These are phyloP conservation scores for Ophiorrhiza pumila DNA, from an alignment of 257 asterid genomes.

Conservation along the genomic window DNA sequence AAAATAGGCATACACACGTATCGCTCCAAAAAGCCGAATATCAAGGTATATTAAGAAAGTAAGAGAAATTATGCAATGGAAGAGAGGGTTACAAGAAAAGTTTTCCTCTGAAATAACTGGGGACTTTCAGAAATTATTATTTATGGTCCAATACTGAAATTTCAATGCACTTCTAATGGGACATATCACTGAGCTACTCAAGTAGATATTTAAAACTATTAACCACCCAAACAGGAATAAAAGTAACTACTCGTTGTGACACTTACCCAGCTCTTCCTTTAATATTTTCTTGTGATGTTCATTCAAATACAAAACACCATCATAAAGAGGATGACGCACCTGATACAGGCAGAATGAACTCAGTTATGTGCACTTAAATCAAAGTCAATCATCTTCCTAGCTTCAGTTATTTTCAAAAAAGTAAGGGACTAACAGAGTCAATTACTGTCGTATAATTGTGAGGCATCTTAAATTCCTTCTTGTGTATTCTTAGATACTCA, in stretches of 20 bases:
- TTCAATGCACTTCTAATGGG: not conserved
- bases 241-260: slow-evolving; percentile 3
- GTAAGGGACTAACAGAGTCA: slow-evolving; percentile 43
- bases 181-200: not conserved
- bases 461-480: slow-evolving; percentile 44
- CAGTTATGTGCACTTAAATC: slow-evolving; percentile 15
- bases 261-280: slow-evolving; percentile 87
- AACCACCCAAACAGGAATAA: not conserved
- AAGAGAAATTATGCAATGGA: not conserved
- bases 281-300: slow-evolving; percentile 64
- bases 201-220: not conserved
- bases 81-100: not conserved
- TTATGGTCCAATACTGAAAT: not conserved
- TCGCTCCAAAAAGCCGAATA: not conserved
- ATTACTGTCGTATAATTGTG: slow-evolving; percentile 24
- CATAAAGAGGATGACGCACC: slow-evolving; percentile 67
- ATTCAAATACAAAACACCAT: slow-evolving; percentile 61
- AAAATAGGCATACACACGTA: no score
- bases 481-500: slow-evolving; percentile 56
- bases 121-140: not conserved
- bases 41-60: not conserved
- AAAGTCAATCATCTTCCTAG: not conserved
- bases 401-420: not conserved
- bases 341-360: slow-evolving; percentile 33
- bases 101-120: not conserved